Base-by-base conservation (phyloP, 257 asterid genomes). In the Gentiana macrophylla region DNA sequence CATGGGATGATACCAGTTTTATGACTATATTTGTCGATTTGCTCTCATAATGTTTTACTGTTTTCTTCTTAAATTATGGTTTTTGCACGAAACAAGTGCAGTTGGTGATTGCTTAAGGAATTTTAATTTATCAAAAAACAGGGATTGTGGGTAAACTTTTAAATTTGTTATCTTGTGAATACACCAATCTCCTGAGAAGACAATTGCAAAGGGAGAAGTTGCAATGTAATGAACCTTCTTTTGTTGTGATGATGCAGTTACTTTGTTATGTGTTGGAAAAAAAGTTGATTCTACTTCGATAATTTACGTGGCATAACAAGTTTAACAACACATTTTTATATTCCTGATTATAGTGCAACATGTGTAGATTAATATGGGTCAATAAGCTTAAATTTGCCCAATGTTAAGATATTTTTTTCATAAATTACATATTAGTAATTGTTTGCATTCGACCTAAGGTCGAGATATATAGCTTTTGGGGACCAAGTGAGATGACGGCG, bases 1-100 rank as follows among this genome's bases (percentile, higher is more conserved):
- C 12, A 84, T 80, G 92, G 88, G 86, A 9, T 86, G 76, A 67
- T 50, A 53, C 8, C 46, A 0, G 24, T 41, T 7, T 10, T 15
- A 34, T 52, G 61, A 50, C 15, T 4, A 12, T 55, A 53, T 53
- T 52, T 58, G 62, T 53, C 69, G 38, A 24, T 24, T 24, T 66
- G 54, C 49, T 32, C 53, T 59, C 35, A 53, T 48, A 59, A 62
- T 74, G 47, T 44, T 64, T 71, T 56, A 60, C 62, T 64, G 51
- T 54, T 56, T 49, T 36, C 69, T 59, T 53, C 56, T 59, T 72
- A 66, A 50, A 9, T 60, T 50, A 47, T 77, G 74, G 32, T 15
- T 55, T 62, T 44, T 65, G 71, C 64, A 37, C 64, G 70, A 67
- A 69, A 48, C 54, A 74, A 57, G 65, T 71, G 69, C 46, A 12